Conservation (phyloP, 1,284 basidiomycete species). For the Bondarzewia mesenterica region DNA sequence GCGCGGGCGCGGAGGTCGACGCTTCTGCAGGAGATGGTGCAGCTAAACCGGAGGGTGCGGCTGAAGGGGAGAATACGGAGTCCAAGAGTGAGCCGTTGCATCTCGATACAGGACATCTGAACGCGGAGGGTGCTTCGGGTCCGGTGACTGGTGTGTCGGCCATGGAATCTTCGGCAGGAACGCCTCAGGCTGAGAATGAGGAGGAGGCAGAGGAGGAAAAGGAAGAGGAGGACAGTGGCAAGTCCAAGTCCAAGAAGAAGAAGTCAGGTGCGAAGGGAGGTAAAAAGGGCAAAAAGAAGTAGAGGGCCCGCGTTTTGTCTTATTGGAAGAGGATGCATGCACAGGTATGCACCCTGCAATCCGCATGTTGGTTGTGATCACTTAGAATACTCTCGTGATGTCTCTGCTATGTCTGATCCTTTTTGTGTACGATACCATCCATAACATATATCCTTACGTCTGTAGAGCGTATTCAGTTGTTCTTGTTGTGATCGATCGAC, state of each 20-base stretch:
- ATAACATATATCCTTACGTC: background rate
- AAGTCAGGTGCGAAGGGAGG: constrained; percentile 9
- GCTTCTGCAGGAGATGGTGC: background rate
- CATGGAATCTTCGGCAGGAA: constrained; percentile 4
- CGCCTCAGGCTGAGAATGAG: constrained; percentile 10
- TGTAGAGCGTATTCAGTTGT: background rate
- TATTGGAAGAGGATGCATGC: too few species aligned
- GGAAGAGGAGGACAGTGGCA: constrained; percentile 11
- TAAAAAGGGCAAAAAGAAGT: constrained; percentile 6
- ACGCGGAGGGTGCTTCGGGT: background rate
- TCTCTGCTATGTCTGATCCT: background rate
- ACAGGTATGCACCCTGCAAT: too few species aligned
- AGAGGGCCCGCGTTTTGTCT: background rate
- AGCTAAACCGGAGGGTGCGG: background rate
- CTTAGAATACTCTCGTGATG: background rate
- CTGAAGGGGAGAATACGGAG: constrained; percentile 3
- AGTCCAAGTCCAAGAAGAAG: too few species aligned
- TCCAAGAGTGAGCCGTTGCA: constrained; percentile 3
- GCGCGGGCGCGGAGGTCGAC: background rate
- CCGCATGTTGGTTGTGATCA: background rate
- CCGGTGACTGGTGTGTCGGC: background rate
- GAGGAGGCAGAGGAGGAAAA: constrained; percentile 9
- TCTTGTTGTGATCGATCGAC: too few species aligned
- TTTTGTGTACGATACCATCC: background rate
- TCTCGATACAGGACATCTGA: constrained; percentile 2